These are phyloP conservation scores for Fomitopsis betulina DNA, from an alignment of 1,284 basidiomycete genomes.

Conservation along the genomic window DNA sequence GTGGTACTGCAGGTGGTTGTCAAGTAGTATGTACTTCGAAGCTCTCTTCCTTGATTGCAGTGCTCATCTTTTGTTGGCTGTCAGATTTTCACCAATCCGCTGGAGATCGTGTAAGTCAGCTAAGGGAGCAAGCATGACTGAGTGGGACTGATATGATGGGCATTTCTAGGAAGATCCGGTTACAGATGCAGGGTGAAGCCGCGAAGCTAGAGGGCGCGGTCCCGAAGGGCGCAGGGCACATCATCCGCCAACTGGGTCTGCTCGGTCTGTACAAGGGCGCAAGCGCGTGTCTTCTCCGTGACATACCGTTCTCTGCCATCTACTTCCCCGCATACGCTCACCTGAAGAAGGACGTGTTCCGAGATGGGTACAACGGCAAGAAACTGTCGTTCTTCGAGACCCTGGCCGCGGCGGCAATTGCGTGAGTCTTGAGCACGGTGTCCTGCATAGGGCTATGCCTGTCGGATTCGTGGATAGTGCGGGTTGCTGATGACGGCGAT, in stretches of 20 bases:
- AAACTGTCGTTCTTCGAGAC: slow-evolving; percentile 90
- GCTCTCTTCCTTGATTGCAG: slow-evolving; percentile 7
- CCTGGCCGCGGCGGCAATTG: slow-evolving; percentile 75
- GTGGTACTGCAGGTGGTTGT: slow-evolving; percentile 92
- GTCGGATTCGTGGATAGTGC: not conserved
- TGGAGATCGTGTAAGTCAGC: slow-evolving; percentile 80
- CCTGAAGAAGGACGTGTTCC: slow-evolving; percentile 90
- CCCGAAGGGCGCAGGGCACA: slow-evolving; percentile 86
- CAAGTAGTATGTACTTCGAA: slow-evolving; percentile 77
- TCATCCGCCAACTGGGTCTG: slow-evolving; percentile 89
- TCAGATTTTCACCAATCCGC: slow-evolving; percentile 92
- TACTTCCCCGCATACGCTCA: slow-evolving; percentile 82
- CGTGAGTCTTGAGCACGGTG: slow-evolving; percentile 45
- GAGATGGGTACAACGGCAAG: slow-evolving; percentile 95
- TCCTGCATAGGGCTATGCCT: not conserved
- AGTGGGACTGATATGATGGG: slow-evolving; percentile 12
- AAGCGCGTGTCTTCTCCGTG: slow-evolving; percentile 83
- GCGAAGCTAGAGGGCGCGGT: slow-evolving; percentile 78
- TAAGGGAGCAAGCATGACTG: not conserved
- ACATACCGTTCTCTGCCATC: slow-evolving; percentile 92
- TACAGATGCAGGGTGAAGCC: slow-evolving; percentile 95
- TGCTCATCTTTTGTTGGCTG: slow-evolving; percentile 1
- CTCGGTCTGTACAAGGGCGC: slow-evolving; percentile 92
- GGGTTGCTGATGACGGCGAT: slow-evolving; percentile 21
- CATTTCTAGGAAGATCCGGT: slow-evolving; percentile 80